Evolutionary conservation across 768 basidiomycete genomes (phyloP).

Genomic region (Psilocybe cyanescens): DNA sequence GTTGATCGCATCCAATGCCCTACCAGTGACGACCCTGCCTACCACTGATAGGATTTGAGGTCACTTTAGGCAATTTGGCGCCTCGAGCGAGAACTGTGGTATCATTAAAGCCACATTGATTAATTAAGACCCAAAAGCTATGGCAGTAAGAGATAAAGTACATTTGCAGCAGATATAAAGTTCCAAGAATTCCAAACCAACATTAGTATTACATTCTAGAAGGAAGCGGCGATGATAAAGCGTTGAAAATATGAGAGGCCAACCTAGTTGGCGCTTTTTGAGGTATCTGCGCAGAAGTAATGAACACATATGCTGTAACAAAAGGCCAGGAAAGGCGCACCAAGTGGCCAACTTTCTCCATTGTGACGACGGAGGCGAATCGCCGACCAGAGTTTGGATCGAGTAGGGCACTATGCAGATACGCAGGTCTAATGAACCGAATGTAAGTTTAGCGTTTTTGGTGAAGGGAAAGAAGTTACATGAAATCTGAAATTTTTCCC

Average conservation of each 20-base stretch:
- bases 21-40: neutral
- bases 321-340: constrained; percentile 16
- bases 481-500: constrained; percentile 52
- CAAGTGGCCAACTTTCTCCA: constrained; percentile 36
- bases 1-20: neutral
- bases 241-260: constrained; percentile 7
- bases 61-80: neutral
- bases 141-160: neutral
- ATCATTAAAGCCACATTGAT: too few species aligned
- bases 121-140: neutral
- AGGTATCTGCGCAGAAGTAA: constrained; percentile 11
- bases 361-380: constrained; percentile 35
- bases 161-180: neutral
- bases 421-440: constrained; percentile 30
- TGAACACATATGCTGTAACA: neutral
- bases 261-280: constrained; percentile 17
- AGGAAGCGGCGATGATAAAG: neutral
- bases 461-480: constrained; percentile 40
- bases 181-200: neutral
- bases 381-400: constrained; percentile 36
- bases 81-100: too few species aligned
- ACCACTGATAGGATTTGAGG: neutral
- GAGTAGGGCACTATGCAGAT: constrained; percentile 38
- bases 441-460: neutral
- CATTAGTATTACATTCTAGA: neutral